These are phyloP conservation scores for Tuber borchii DNA, from an alignment of 495 filamentous ascomycete species.

Conservation along the genomic window DNA sequence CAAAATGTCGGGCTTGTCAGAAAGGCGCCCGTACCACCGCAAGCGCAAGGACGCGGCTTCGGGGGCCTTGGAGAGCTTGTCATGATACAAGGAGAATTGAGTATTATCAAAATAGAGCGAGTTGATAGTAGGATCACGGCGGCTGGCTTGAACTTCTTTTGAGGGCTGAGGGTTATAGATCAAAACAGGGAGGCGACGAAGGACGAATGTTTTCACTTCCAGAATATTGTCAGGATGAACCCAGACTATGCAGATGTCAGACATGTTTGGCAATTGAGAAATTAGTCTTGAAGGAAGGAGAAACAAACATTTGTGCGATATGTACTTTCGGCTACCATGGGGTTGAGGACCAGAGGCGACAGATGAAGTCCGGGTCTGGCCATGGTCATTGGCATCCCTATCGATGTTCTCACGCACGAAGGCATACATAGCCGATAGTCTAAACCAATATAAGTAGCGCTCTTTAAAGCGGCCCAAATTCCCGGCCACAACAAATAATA, in stretches of 20 bases:
- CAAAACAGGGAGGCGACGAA: conserved; percentile 80
- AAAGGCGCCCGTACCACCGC: conserved; percentile 85
- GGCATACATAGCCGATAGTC: conserved; percentile 87
- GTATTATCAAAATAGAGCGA: conserved; percentile 92
- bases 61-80: conserved; percentile 69
- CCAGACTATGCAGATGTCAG: conserved; percentile 58
- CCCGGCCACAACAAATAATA: neutral
- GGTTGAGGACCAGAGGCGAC: conserved; percentile 52
- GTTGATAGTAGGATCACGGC: conserved; percentile 82
- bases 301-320: conserved; percentile 73
- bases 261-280: conserved; percentile 15
- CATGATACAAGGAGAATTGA: conserved; percentile 73
- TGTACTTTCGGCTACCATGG: conserved; percentile 51
- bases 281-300: neutral
- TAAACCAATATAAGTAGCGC: conserved; percentile 21
- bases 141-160: conserved; percentile 65
- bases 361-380: conserved; percentile 44
- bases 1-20: conserved; percentile 65
- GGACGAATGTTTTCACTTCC: conserved; percentile 90
- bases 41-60: conserved; percentile 78
- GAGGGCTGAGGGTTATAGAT: conserved; percentile 83
- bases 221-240: conserved; percentile 89
- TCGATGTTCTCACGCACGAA: conserved; percentile 80
- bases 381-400: conserved; percentile 44
- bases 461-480: neutral